Evolutionary conservation across 1,284 basidiomycete genomes (phyloP).

Genomic region (Ceratobasidium theobromae): DNA sequence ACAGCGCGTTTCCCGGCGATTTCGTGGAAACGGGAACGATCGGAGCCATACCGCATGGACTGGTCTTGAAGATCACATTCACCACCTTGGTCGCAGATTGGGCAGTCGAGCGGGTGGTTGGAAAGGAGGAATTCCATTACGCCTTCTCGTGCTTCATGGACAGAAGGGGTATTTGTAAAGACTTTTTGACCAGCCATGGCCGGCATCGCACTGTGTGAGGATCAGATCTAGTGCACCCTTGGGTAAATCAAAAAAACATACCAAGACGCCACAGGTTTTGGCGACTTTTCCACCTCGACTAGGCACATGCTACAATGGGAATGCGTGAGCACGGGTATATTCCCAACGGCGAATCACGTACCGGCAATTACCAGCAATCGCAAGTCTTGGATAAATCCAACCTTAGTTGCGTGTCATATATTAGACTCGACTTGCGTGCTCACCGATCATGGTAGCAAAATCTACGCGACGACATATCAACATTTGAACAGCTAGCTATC

Average conservation of each 20-base stretch:
- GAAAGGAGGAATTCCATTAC: conserved; percentile 99
- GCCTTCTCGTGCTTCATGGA: conserved; percentile 95
- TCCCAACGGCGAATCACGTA: conserved; percentile 45
- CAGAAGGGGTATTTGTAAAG: conserved; percentile 92
- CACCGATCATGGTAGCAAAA: conserved; percentile 94
- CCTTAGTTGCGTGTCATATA: background rate
- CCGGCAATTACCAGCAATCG: conserved; percentile 96
- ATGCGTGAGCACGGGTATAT: conserved; percentile 31
- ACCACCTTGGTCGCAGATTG: conserved; percentile 96
- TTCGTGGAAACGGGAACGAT: conserved; percentile 97
- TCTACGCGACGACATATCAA: conserved; percentile 47
- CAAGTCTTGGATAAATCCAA: conserved; percentile 57
- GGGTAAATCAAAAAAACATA: conserved; percentile 43
- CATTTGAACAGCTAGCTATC: conserved; percentile 19
- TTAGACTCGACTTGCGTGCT: conserved; percentile 35
- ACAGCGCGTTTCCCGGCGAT: conserved; percentile 97
- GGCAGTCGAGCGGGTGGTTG: conserved; percentile 98
- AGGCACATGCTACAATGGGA: conserved; percentile 77
- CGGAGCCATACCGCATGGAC: conserved; percentile 98
- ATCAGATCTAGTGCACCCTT: conserved; percentile 10
- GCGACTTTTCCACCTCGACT: conserved; percentile 94
- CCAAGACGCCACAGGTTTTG: conserved; percentile 90
- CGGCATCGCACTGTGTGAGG: conserved; percentile 79
- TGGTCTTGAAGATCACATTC: conserved; percentile 99
- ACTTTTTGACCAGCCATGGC: conserved; percentile 97